A percentile compares a stretch with the other conserved stretches of the same genome.
Conservation (phyloP, 2,329 filamentous ascomycete genomes). For the Delphinella strobiligena region DNA sequence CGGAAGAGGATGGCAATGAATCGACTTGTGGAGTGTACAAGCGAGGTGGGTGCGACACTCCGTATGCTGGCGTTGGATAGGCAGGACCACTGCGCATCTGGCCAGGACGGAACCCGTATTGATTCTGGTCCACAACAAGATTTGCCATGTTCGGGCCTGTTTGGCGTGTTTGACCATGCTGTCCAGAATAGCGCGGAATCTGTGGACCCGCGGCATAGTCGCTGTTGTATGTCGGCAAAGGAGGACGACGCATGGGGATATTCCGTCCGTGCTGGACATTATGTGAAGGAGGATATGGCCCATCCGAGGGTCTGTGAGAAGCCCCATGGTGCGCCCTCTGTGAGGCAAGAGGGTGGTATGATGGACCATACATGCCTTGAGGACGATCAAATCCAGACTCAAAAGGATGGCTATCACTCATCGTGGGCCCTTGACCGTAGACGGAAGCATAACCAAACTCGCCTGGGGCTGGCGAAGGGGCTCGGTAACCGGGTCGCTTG, state of each 20-base stretch:
- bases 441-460: conserved; percentile 16
- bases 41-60: conserved; percentile 15
- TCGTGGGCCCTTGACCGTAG: not conserved
- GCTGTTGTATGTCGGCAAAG: conserved; percentile 18
- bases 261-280: not conserved
- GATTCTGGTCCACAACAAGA: conserved; percentile 10
- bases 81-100: conserved; percentile 13
- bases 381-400: not conserved
- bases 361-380: too few relatives aligned
- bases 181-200: not conserved
- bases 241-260: conserved; percentile 16
- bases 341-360: conserved; percentile 11
- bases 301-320: conserved; percentile 3
- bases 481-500: conserved; percentile 29
- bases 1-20: conserved; percentile 29
- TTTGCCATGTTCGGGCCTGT: not conserved
- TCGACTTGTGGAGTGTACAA: conserved; percentile 25
- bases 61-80: conserved; percentile 12
- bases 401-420: not conserved
- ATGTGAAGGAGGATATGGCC: not conserved
- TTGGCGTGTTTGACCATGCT: not conserved
- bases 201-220: conserved; percentile 12
- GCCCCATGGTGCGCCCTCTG: conserved; percentile 16
- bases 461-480: conserved; percentile 32
- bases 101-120: conserved; percentile 17